Percentiles rank a stretch among this genome's conserved stretches.
Evolutionary conservation across 352 stramenopile species (phyloP).

Genomic region (Peronospora farinosa): DNA sequence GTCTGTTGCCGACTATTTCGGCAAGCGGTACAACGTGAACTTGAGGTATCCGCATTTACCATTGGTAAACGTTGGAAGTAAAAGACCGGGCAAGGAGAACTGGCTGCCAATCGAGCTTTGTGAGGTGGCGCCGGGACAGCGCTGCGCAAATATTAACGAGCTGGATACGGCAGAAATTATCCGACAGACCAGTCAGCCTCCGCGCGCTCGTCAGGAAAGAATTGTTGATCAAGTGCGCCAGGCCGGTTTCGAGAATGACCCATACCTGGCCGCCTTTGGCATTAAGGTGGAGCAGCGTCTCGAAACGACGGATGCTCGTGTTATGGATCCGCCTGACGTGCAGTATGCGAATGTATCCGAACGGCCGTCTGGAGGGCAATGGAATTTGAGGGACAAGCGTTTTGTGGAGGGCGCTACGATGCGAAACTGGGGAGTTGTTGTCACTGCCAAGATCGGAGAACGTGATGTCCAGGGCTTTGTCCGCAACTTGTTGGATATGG

Average conservation of each 20-base stretch:
- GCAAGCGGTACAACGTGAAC: slow-evolving; percentile 44
- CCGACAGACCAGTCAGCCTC: slow-evolving; percentile 46
- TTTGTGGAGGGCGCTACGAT: slow-evolving; percentile 51
- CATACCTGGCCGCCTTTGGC: slow-evolving; percentile 54
- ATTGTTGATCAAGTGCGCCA: slow-evolving; percentile 57
- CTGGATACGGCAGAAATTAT: slow-evolving; percentile 83
- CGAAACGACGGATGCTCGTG: slow-evolving; percentile 37
- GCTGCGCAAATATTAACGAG: slow-evolving; percentile 69
- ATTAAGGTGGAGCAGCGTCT: slow-evolving; percentile 51
- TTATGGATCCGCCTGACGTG: slow-evolving; percentile 57
- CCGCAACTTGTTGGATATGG: slow-evolving; percentile 30
- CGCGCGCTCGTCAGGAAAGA: slow-evolving; percentile 38
- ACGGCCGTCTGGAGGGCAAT: slow-evolving; percentile 48
- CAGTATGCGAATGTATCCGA: slow-evolving; percentile 59
- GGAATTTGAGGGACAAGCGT: slow-evolving; percentile 72
- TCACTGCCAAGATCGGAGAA: slow-evolving; percentile 32
- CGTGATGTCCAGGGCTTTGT: slow-evolving; percentile 45
- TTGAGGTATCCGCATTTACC: slow-evolving; percentile 63
- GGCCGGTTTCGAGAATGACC: slow-evolving; percentile 68
- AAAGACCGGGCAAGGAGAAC: slow-evolving; percentile 34
- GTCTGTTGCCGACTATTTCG: slow-evolving; percentile 60
- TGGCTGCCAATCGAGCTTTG: slow-evolving; percentile 85
- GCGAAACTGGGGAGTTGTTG: slow-evolving; percentile 53
- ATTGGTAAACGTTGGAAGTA: slow-evolving; percentile 61
- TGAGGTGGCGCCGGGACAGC: slow-evolving; percentile 58